phyloP scores from a whole-genome alignment of 176 grass and related monocot species.

The Urochloa ruziziensis region DNA sequence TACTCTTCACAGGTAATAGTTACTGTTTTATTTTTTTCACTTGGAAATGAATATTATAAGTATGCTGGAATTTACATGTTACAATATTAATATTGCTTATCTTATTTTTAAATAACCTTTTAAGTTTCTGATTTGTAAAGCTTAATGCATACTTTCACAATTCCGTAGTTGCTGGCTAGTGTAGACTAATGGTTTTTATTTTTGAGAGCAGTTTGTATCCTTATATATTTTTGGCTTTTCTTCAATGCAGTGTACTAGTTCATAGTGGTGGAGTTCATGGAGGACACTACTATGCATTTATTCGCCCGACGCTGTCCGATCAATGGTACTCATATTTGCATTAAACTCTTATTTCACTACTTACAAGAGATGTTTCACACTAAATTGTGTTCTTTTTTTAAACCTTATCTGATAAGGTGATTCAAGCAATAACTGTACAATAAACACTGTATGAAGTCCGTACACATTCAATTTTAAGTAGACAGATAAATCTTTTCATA shows the following conservation, averaged over 20 bases:
- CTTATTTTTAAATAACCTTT: slow-evolving; percentile 17
- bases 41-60: not conserved
- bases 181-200: not conserved
- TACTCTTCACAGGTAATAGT: slow-evolving; percentile 74
- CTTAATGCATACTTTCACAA: no score
- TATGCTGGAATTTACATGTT: not conserved
- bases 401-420: not conserved
- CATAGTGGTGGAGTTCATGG: slow-evolving; percentile 72
- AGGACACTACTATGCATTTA: slow-evolving; percentile 77
- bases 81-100: not conserved
- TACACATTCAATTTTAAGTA: slow-evolving; percentile 1
- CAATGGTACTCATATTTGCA: slow-evolving; percentile 54
- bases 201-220: not conserved
- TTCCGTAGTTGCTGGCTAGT: not conserved
- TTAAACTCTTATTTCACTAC: not conserved
- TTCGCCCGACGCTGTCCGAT: slow-evolving; percentile 65
- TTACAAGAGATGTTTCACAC: not conserved
- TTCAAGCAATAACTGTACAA: slow-evolving; percentile 4
- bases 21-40: slow-evolving; percentile 9
- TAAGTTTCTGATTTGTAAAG: not conserved
- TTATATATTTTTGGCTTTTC: not conserved
- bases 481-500: not conserved
- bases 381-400: not conserved
- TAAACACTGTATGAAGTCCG: not conserved
- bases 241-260: slow-evolving; percentile 64